These are phyloP conservation scores for Stereocaulon alpinum DNA, from an alignment of 495 filamentous ascomycete genomes.

Conservation along the genomic window DNA sequence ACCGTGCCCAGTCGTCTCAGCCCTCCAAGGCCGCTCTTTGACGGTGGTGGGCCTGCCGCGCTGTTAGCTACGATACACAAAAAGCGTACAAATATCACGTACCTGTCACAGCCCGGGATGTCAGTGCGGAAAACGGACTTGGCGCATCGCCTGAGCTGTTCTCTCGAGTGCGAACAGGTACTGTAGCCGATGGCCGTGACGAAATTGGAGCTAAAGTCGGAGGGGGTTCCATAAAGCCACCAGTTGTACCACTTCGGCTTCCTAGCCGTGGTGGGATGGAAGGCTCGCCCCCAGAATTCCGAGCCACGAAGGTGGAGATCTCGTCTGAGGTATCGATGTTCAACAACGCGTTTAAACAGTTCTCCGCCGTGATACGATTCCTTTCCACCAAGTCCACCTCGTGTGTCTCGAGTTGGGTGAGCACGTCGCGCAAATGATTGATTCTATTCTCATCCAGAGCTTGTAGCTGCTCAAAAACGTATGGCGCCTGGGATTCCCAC, in stretches of 20 bases:
- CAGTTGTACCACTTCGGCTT: constrained; percentile 33
- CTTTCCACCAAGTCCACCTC: constrained; percentile 82
- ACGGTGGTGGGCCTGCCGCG: constrained; percentile 31
- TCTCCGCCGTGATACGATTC: constrained; percentile 64
- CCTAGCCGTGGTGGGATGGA: constrained; percentile 22
- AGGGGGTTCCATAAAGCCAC: constrained; percentile 23
- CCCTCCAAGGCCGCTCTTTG: constrained; percentile 27
- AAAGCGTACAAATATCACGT: constrained; percentile 12
- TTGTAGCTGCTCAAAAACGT: constrained; percentile 90
- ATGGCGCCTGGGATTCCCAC: constrained; percentile 95
- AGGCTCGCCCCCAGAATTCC: constrained; percentile 26
- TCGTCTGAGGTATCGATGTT: constrained; percentile 83
- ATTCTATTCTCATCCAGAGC: constrained; percentile 79
- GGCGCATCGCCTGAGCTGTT: constrained; percentile 7
- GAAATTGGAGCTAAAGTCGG: constrained; percentile 10
- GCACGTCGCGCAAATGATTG: constrained; percentile 83
- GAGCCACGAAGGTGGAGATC: constrained; percentile 72
- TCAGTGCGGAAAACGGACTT: constrained; percentile 12
- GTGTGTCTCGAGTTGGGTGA: constrained; percentile 89
- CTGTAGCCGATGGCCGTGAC: background rate
- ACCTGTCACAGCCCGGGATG: constrained; percentile 10
- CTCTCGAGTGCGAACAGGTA: constrained; percentile 11
- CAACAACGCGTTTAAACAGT: constrained; percentile 72
- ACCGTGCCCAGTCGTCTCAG: constrained; percentile 72
- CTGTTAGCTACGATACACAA: constrained; percentile 19